These are phyloP conservation scores for Bertia moriformis DNA, from an alignment of 2,329 filamentous ascomycete species.

Conservation along the genomic window DNA sequence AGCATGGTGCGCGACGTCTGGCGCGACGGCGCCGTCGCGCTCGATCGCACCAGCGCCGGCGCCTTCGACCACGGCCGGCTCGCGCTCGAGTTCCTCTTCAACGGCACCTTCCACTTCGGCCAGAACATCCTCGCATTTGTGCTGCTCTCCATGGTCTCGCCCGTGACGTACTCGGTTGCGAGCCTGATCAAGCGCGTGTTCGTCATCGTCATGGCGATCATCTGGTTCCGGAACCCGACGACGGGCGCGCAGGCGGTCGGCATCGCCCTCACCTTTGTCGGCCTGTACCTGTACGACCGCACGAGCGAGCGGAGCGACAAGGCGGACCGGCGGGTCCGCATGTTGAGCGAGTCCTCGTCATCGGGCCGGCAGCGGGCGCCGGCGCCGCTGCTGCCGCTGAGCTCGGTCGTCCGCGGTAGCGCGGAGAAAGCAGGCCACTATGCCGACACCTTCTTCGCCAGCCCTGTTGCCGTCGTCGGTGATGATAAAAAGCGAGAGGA, in stretches of 20 bases:
- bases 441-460: conserved; percentile 17
- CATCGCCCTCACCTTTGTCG: conserved; percentile 77
- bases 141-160: conserved; percentile 80
- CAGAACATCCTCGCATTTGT: conserved; percentile 94
- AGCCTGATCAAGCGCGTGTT: conserved; percentile 94
- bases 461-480: conserved; percentile 10
- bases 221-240: conserved; percentile 90
- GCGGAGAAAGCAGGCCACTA: background rate
- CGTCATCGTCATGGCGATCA: conserved; percentile 82
- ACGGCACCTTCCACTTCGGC: conserved; percentile 88
- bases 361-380: background rate
- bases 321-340: conserved; percentile 67
- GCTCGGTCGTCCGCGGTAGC: background rate
- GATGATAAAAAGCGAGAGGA: conserved; percentile 44
- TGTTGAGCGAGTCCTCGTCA: conserved; percentile 39
- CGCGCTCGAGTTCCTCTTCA: conserved; percentile 82
- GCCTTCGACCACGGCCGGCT: conserved; percentile 63
- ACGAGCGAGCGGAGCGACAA: conserved; percentile 75
- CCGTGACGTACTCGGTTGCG: conserved; percentile 92
- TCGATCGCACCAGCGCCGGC: conserved; percentile 39
- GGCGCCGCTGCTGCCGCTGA: background rate
- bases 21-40: conserved; percentile 61
- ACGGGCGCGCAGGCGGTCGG: conserved; percentile 71
- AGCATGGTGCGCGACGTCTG: conserved; percentile 64
- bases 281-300: conserved; percentile 88